phyloP scores from a whole-genome alignment of 352 stramenopile species.

The Pythium scleroteichum region DNA sequence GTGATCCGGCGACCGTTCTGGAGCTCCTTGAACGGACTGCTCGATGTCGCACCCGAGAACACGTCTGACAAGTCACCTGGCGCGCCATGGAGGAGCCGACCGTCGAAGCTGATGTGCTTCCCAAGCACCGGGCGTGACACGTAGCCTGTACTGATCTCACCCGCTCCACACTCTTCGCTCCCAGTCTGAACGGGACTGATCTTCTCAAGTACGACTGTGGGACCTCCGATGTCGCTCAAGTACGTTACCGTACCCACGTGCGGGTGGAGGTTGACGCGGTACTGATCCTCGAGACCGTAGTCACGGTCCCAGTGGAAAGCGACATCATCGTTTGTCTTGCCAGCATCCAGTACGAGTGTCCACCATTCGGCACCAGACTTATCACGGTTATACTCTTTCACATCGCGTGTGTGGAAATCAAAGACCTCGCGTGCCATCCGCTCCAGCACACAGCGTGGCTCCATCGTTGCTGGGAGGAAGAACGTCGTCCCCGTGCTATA shows the following conservation, averaged over 20 bases:
- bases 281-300: constrained; percentile 75
- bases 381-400: constrained; percentile 42
- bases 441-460: constrained; percentile 66
- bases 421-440: constrained; percentile 77
- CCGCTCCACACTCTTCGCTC: constrained; percentile 36
- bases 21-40: constrained; percentile 5
- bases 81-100: constrained; percentile 59
- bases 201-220: constrained; percentile 53
- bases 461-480: constrained; percentile 50
- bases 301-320: constrained; percentile 92
- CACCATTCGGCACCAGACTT: constrained; percentile 88
- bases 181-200: constrained; percentile 37
- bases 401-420: constrained; percentile 57
- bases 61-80: constrained; percentile 44
- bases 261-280: constrained; percentile 79
- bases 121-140: constrained; percentile 37
- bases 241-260: constrained; percentile 77
- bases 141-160: constrained; percentile 33
- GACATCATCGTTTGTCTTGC: constrained; percentile 64
- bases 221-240: constrained; percentile 46
- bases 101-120: constrained; percentile 80
- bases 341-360: constrained; percentile 71
- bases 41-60: constrained; percentile 28
- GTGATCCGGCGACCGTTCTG: constrained; percentile 52
- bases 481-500: constrained; percentile 63